Conservation (phyloP, 164 flowering plant genomes). For the Berberis thunbergii region DNA sequence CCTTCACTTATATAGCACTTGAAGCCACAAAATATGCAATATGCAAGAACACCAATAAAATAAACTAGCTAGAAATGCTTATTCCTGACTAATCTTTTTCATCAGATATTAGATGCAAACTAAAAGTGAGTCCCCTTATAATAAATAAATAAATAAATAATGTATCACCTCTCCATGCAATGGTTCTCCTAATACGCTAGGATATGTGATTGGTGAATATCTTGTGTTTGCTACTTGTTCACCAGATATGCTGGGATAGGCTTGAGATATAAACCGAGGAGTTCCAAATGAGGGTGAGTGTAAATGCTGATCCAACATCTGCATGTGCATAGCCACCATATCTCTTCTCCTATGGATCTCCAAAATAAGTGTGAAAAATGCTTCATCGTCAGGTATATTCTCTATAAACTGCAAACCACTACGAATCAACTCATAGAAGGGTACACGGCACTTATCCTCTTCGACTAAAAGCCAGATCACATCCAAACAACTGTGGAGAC, state of each 20-base stretch:
- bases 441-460: constrained; percentile 83
- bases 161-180: constrained; percentile 90
- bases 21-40: too few relatives aligned
- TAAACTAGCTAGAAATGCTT: too few relatives aligned
- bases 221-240: constrained; percentile 61
- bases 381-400: constrained; percentile 92
- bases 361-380: constrained; percentile 80
- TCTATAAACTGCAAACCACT: constrained; percentile 91
- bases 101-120: background rate
- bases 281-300: constrained; percentile 97
- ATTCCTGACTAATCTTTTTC: too few relatives aligned
- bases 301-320: constrained; percentile 95
- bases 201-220: constrained; percentile 88
- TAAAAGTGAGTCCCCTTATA: too few relatives aligned
- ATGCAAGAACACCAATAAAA: too few relatives aligned
- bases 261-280: constrained; percentile 57
- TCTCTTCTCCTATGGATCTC: constrained; percentile 96
- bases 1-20: too few relatives aligned
- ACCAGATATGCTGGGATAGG: constrained; percentile 48
- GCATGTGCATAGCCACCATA: constrained; percentile 99
- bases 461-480: constrained; percentile 91
- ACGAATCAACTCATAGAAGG: constrained; percentile 90
- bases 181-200: constrained; percentile 95
- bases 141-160: background rate
- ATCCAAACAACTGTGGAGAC: constrained; percentile 90